Evolutionary conservation across 805 yeast species (phyloP).

Genomic region (Ogataea henricii): DNA sequence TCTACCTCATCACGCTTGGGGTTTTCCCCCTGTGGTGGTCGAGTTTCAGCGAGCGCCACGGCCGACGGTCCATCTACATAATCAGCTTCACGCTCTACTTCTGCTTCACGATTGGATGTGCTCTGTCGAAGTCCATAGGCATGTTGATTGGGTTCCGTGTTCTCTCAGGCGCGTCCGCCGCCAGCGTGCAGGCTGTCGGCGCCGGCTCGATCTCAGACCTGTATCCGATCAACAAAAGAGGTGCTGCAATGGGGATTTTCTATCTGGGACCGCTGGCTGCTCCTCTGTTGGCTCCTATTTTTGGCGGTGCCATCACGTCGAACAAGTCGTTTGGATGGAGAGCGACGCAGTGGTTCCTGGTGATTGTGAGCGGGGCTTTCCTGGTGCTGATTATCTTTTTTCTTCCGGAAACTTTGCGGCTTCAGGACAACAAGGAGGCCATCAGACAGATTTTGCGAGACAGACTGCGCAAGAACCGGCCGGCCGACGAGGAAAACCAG

Average conservation of each 20-base stretch:
- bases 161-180: conserved; percentile 77
- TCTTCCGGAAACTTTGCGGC: conserved; percentile 80
- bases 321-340: conserved; percentile 76
- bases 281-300: conserved; percentile 76
- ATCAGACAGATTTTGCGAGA: conserved; percentile 48
- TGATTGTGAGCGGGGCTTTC: conserved; percentile 61
- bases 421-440: conserved; percentile 59
- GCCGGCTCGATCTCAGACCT: conserved; percentile 86
- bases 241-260: conserved; percentile 75
- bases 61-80: conserved; percentile 74
- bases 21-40: conserved; percentile 91
- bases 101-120: conserved; percentile 72
- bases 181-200: conserved; percentile 85
- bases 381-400: conserved; percentile 51
- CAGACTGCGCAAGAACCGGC: conserved; percentile 23
- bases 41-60: conserved; percentile 69
- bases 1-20: conserved; percentile 73
- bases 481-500: conserved; percentile 22
- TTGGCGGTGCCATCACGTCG: conserved; percentile 71
- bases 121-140: conserved; percentile 61
- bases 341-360: conserved; percentile 84
- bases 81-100: conserved; percentile 63
- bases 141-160: conserved; percentile 70
- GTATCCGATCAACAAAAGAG: conserved; percentile 66
- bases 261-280: conserved; percentile 83